Percentiles rank a stretch among this genome's conserved stretches.
phyloP scores from a whole-genome alignment of 2,329 filamentous ascomycete genomes.

The Immersiporthe knoxdaviesiana region DNA sequence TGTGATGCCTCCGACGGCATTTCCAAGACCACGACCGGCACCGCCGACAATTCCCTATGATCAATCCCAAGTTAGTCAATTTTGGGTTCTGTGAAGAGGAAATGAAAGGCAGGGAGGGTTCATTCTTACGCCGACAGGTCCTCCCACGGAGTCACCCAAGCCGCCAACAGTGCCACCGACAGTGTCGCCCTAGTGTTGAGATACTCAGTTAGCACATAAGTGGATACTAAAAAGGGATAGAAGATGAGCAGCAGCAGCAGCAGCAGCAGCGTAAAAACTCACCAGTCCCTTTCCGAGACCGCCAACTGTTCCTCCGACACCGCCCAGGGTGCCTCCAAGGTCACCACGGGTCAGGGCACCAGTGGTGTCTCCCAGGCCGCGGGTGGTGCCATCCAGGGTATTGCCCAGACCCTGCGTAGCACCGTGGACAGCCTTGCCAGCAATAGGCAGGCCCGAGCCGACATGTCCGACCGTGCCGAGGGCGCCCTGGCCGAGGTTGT shows the following conservation, averaged over 20 bases:
- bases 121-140: slow-evolving; percentile 23
- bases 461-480: slow-evolving; percentile 24
- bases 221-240: too few relatives aligned
- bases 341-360: slow-evolving; percentile 27
- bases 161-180: slow-evolving; percentile 28
- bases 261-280: neutral
- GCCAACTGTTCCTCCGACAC: slow-evolving; percentile 26
- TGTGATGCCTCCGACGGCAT: slow-evolving; percentile 27
- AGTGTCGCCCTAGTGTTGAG: slow-evolving; percentile 22
- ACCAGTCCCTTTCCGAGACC: slow-evolving; percentile 28
- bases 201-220: neutral
- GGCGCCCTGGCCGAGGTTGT: slow-evolving; percentile 21
- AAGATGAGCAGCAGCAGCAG: too few relatives aligned
- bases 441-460: slow-evolving; percentile 23
- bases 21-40: slow-evolving; percentile 25
- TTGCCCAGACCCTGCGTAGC: slow-evolving; percentile 24
- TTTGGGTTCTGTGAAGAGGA: neutral
- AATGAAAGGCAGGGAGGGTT: neutral
- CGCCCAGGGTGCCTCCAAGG: slow-evolving; percentile 19
- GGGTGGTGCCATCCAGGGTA: slow-evolving; percentile 24
- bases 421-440: slow-evolving; percentile 24
- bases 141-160: slow-evolving; percentile 25
- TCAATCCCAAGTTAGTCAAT: neutral
- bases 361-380: slow-evolving; percentile 26
- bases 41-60: slow-evolving; percentile 26